A percentile compares a stretch with the other conserved stretches of the same genome.
phyloP scores from a whole-genome alignment of 352 stramenopile genomes.

The Pythium brassicae region DNA sequence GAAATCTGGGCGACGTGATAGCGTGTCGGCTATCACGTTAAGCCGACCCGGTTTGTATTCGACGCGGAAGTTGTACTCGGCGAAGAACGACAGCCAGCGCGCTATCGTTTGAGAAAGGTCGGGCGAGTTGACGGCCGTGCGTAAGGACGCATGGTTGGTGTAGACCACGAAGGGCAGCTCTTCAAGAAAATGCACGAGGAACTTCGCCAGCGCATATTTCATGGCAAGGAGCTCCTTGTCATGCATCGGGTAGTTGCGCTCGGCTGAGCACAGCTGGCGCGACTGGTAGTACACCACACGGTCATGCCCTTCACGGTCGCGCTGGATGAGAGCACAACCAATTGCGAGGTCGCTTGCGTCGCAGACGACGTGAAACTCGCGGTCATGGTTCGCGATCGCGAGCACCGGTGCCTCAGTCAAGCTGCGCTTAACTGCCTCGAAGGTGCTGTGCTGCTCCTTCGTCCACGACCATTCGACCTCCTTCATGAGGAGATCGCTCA shows the following conservation, averaged over 20 bases:
- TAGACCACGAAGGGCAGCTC: background rate
- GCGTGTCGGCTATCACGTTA: slow-evolving; percentile 18
- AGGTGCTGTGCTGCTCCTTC: slow-evolving; percentile 9
- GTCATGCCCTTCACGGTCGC: background rate
- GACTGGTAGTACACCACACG: background rate
- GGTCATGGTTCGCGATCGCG: slow-evolving; percentile 3
- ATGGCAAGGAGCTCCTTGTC: background rate
- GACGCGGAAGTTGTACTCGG: slow-evolving; percentile 21
- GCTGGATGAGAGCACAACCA: background rate
- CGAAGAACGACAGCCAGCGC: slow-evolving; percentile 24
- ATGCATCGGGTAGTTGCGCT: background rate
- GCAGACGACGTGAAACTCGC: background rate
- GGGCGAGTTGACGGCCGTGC: slow-evolving; percentile 12
- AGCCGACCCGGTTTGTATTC: slow-evolving; percentile 20
- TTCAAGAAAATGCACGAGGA: background rate
- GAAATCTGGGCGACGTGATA: slow-evolving; percentile 15
- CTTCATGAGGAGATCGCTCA: slow-evolving; percentile 17
- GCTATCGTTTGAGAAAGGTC: slow-evolving; percentile 19
- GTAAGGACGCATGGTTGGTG: slow-evolving; percentile 21
- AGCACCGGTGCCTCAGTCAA: slow-evolving; percentile 10
- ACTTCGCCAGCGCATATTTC: background rate
- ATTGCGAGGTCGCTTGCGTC: background rate
- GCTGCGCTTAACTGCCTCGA: slow-evolving; percentile 15
- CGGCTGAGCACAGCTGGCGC: background rate
- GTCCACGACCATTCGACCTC: slow-evolving; percentile 7